Conservation (phyloP, 176 grass and related monocot genomes). For the Oryza glaberrima region DNA sequence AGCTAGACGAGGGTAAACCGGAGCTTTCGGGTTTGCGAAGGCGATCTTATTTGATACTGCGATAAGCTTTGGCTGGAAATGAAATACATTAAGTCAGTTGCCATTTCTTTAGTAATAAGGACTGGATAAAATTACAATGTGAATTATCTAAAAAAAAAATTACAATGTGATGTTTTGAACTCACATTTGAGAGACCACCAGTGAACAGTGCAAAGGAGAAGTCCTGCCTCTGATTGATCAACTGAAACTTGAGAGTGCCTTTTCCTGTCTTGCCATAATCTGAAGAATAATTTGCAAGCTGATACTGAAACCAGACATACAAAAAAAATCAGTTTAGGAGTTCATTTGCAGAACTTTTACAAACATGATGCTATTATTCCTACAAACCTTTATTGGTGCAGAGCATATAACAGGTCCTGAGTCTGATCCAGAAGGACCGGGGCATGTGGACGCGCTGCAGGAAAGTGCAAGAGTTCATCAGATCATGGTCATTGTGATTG, state of each 20-base stretch:
- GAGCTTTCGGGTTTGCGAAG: slow-evolving; percentile 82
- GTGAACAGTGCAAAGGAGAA: slow-evolving; percentile 82
- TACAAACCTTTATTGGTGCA: slow-evolving; percentile 77
- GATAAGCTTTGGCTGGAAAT: slow-evolving; percentile 68
- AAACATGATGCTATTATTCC: neutral
- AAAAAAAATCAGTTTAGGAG: neutral
- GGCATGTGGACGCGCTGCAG: slow-evolving; percentile 68
- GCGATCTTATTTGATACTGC: slow-evolving; percentile 73
- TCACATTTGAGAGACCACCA: slow-evolving; percentile 73
- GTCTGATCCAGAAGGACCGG: slow-evolving; percentile 42
- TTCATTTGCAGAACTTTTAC: neutral
- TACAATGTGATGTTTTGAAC: neutral
- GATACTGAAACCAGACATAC: slow-evolving; percentile 56
- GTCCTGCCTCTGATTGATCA: slow-evolving; percentile 87
- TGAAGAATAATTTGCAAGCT: slow-evolving; percentile 70
- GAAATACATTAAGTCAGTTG: neutral
- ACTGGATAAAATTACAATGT: neutral
- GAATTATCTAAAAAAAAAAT: neutral
- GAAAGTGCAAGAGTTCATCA: neutral
- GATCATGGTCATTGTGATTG: neutral
- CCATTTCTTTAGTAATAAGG: neutral
- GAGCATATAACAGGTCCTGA: slow-evolving; percentile 69
- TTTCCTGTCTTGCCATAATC: slow-evolving; percentile 49
- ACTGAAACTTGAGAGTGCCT: slow-evolving; percentile 56
- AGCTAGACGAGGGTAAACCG: slow-evolving; percentile 84